phyloP scores from a whole-genome alignment of 129 eudicot genomes.

The Artemisia argyi region DNA sequence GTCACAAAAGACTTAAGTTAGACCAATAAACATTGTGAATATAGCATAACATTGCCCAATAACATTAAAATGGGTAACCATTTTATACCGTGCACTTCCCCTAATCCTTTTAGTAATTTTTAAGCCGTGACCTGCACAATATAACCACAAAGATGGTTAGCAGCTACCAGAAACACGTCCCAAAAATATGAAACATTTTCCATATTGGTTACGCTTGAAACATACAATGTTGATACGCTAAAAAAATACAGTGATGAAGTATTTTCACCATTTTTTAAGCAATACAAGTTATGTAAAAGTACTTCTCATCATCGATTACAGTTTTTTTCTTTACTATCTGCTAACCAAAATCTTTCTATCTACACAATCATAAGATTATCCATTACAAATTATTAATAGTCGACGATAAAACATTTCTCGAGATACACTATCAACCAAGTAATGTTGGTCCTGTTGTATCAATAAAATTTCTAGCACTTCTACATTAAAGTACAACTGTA shows the following conservation, averaged over 20 bases:
- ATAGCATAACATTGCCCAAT: constrained; percentile 8
- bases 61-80: neutral
- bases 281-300: too few species aligned
- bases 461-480: neutral
- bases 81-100: neutral
- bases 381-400: neutral
- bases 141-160: constrained; percentile 16
- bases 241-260: too few species aligned
- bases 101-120: constrained; percentile 14
- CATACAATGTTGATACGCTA: too few species aligned
- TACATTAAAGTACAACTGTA: neutral
- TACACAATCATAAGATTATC: neutral
- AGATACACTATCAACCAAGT: neutral
- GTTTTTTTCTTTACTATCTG: neutral
- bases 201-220: neutral
- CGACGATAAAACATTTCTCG: neutral
- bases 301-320: too few species aligned
- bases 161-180: neutral
- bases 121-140: constrained; percentile 26
- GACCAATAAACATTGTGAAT: neutral
- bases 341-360: neutral
- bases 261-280: too few species aligned
- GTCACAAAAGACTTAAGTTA: neutral
- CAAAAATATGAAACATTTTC: neutral
- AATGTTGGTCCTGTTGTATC: neutral